Evolutionary conservation across 768 basidiomycete genomes (phyloP), one percentile per base, ranked within the genome.

Genomic region (Rhizopogon rudus): DNA sequence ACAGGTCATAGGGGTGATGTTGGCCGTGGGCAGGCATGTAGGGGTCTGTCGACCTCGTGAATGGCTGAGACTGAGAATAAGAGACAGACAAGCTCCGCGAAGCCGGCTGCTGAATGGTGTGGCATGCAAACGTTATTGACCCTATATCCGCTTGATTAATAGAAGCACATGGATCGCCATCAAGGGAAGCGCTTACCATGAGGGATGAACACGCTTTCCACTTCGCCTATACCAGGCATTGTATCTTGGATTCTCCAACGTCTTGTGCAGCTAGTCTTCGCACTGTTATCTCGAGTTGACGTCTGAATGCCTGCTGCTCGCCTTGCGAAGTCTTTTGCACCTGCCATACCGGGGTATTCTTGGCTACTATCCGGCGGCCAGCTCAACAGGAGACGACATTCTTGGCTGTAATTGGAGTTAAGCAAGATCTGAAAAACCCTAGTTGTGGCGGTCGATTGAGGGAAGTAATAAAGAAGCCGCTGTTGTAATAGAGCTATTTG

Each of bases 141-240:
- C 72, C 72, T 73, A 63, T 25, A 60, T 39, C 16, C 52, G 39
- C 22, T 16, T 29, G 45, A 6, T 42, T 53, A 57, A 60, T 44
- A 62, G 62, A 59, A 68, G 61, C 62, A 52, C 68, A 66, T 70
- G 68, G 63, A 45, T 58, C 70, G 70, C 70, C 70, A 67, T 70
- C 70, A 69, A 65, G 25, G 70, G 59, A 53, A 67, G 57, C 63
- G 63, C 82, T 63, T 67, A 87, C 91, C 91, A 81, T 93, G 89
- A 68, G 91, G 91, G 71, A 92, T 91, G 71, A 89, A 93, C 59
- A 93, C 86, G 72, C 88, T 91, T 67, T 92, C 90, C 29, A 92
- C 87, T 70, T 86, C 81, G 56, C 78, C 79, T 55, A 80, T 77
- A 39, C 80, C 78, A 65, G 78, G 75, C 78, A 88, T 81, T 61